Evolutionary conservation across 768 basidiomycete species (phyloP).

Genomic region (Boletellus ananas): DNA sequence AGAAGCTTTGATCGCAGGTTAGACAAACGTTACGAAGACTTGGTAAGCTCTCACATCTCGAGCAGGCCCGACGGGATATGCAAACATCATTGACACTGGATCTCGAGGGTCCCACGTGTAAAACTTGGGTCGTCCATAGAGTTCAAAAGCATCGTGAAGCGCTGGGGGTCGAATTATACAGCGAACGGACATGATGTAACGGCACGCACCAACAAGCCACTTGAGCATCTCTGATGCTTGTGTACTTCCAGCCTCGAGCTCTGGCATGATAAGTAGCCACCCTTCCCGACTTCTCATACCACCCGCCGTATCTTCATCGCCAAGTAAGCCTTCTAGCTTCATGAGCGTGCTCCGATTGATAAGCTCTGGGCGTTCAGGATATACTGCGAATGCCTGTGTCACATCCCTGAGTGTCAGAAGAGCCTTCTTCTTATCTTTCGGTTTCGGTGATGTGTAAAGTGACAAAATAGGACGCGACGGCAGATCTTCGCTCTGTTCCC

Average conservation of each 20-base stretch:
- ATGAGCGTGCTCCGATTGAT: conserved; percentile 87
- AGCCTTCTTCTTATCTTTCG: conserved; percentile 70
- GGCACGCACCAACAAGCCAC: conserved; percentile 77
- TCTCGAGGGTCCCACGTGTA: conserved; percentile 93
- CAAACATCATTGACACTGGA: conserved; percentile 83
- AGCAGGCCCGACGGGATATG: conserved; percentile 81
- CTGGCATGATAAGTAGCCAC: conserved; percentile 91
- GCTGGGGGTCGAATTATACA: conserved; percentile 38
- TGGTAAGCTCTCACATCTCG: conserved; percentile 61
- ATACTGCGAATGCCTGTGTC: conserved; percentile 89
- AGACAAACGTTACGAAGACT: conserved; percentile 6
- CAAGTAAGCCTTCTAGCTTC: conserved; percentile 85
- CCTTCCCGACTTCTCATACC: conserved; percentile 70
- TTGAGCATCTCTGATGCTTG: conserved; percentile 82
- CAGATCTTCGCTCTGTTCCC: conserved; percentile 39
- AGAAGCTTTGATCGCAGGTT: conserved; percentile 50
- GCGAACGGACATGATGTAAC: neutral
- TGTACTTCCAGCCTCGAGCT: conserved; percentile 57
- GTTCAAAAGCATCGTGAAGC: conserved; percentile 79
- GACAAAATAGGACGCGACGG: conserved; percentile 43
- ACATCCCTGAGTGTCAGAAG: conserved; percentile 66
- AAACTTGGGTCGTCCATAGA: conserved; percentile 82
- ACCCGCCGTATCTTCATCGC: conserved; percentile 69
- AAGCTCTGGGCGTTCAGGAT: conserved; percentile 91
- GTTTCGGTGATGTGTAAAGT: conserved; percentile 61